Percentiles rank a stretch among this genome's conserved stretches.
These are phyloP conservation scores for Kuraishia piskuri DNA, from an alignment of 805 yeast species.

Conservation along the genomic window DNA sequence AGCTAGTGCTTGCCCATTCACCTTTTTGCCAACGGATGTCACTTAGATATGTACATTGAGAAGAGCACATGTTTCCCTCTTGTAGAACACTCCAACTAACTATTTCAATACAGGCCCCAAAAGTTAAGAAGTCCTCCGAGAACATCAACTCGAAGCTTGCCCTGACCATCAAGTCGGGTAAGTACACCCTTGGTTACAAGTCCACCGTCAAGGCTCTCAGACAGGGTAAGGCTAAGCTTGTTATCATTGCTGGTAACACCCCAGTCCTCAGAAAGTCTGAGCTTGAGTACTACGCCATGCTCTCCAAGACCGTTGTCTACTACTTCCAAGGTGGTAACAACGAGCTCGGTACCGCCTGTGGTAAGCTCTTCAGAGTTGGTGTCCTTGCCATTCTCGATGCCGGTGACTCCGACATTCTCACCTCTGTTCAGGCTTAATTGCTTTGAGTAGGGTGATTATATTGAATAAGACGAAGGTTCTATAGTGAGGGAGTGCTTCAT, in stretches of 20 bases:
- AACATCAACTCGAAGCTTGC: conserved; percentile 97
- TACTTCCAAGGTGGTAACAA: conserved; percentile 99
- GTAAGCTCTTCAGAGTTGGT: conserved; percentile 99
- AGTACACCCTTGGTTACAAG: conserved; percentile 99
- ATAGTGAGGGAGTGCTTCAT: not conserved
- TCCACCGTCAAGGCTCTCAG: conserved; percentile 97
- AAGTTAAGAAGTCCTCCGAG: conserved; percentile 79
- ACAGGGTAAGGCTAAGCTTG: conserved; percentile 97
- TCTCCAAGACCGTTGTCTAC: conserved; percentile 94
- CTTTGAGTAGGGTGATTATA: not conserved
- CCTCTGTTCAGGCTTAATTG: conserved; percentile 35
- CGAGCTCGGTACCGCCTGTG: conserved; percentile 99
- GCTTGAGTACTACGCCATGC: conserved; percentile 99
- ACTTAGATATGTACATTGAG: not conserved
- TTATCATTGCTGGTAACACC: conserved; percentile 98
- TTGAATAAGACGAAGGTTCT: not conserved
- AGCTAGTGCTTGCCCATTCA: not conserved
- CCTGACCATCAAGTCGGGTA: conserved; percentile 98
- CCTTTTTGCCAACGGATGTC: not conserved
- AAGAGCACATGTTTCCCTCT: not conserved
- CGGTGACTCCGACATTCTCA: conserved; percentile 99
- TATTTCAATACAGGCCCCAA: conserved; percentile 72
- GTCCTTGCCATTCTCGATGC: conserved; percentile 92
- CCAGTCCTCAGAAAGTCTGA: conserved; percentile 99
- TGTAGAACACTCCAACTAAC: conserved; percentile 28